Conservation (phyloP, 208 protist genomes). For the Leishmania braziliensis region DNA sequence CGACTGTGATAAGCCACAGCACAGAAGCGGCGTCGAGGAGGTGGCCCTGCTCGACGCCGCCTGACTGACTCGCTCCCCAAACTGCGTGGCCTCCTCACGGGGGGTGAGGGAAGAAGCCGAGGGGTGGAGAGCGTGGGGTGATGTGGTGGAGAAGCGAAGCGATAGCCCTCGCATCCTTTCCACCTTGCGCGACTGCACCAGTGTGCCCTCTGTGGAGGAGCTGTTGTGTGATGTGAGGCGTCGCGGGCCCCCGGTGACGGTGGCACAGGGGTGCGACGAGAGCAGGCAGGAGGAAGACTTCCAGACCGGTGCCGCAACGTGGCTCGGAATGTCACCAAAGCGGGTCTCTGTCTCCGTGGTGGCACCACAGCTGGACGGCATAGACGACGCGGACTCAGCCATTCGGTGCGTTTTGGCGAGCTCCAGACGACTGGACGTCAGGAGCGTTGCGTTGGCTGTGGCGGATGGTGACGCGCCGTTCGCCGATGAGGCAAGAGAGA, state of each 20-base stretch:
- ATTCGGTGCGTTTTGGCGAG: neutral
- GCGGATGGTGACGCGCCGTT: neutral
- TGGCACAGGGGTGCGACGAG: neutral
- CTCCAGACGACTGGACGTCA: neutral
- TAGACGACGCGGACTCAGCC: neutral
- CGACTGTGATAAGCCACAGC: neutral
- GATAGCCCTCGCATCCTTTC: neutral
- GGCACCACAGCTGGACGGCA: conserved; percentile 13
- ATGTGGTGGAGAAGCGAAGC: neutral
- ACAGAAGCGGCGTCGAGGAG: neutral
- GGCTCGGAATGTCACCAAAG: neutral
- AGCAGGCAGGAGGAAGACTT: neutral
- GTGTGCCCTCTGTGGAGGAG: neutral
- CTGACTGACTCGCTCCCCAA: neutral
- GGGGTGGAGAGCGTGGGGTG: neutral
- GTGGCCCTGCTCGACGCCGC: neutral
- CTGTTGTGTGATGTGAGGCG: neutral
- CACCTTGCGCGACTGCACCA: neutral
- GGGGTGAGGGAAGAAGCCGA: neutral
- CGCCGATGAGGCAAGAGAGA: neutral
- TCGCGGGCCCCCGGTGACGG: neutral
- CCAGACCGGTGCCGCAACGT: neutral
- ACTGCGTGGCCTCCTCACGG: neutral
- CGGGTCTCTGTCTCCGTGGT: neutral
- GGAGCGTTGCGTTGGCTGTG: neutral